Percentiles rank a stretch among this genome's conserved stretches.
These are phyloP conservation scores for Mycothermus thermophilus DNA, from an alignment of 495 filamentous ascomycete genomes.

Conservation along the genomic window DNA sequence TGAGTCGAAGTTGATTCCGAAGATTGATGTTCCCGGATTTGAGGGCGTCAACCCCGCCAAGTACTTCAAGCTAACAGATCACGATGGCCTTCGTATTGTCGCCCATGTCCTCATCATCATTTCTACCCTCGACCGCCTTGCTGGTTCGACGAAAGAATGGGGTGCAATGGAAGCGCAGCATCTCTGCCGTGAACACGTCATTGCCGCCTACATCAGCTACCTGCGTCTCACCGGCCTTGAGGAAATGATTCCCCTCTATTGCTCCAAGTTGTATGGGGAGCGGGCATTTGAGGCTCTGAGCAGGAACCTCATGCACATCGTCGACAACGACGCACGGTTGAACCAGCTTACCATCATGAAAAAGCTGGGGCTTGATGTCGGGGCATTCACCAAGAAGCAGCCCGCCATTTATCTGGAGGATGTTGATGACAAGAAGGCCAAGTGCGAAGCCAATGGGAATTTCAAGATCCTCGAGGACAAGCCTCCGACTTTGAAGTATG, in stretches of 20 bases:
- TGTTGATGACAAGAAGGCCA: slow-evolving; percentile 12
- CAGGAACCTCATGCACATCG: slow-evolving; percentile 42
- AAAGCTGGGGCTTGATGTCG: slow-evolving; percentile 37
- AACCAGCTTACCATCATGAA: slow-evolving; percentile 51
- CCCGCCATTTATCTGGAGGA: slow-evolving; percentile 41
- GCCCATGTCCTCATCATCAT: slow-evolving; percentile 43
- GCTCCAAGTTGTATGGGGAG: slow-evolving; percentile 48
- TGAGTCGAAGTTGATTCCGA: slow-evolving; percentile 37
- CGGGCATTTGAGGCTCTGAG: slow-evolving; percentile 38
- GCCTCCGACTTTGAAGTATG: slow-evolving; percentile 31
- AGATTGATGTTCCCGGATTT: slow-evolving; percentile 11
- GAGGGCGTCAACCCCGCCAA: slow-evolving; percentile 23
- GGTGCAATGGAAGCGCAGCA: slow-evolving; percentile 11
- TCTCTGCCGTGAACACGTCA: slow-evolving; percentile 44
- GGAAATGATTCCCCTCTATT: slow-evolving; percentile 74
- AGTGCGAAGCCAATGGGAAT: slow-evolving; percentile 21
- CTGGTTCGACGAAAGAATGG: slow-evolving; percentile 27
- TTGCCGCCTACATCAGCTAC: slow-evolving; percentile 69
- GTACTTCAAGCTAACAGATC: slow-evolving; percentile 38
- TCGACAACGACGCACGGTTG: slow-evolving; percentile 27
- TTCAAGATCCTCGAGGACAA: slow-evolving; percentile 38
- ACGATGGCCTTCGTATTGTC: slow-evolving; percentile 44
- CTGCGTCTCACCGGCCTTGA: slow-evolving; percentile 54
- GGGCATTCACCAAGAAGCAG: slow-evolving; percentile 38
- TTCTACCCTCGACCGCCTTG: slow-evolving; percentile 37